phyloP scores from a whole-genome alignment of 352 stramenopile species.

The Lagenidium sp. region DNA sequence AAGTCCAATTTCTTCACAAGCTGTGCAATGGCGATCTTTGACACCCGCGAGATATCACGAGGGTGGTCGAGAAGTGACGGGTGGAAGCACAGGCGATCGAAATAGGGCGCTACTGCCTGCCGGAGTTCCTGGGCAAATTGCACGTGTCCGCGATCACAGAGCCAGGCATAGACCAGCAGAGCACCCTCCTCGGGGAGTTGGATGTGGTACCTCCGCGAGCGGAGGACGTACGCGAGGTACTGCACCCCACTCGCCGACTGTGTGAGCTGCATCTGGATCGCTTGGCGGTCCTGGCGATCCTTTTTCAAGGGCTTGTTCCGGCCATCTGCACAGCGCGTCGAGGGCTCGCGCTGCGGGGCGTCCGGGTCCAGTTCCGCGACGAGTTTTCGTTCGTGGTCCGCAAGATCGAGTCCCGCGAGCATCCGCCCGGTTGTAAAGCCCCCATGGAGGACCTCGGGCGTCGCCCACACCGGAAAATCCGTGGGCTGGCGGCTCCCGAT shows the following conservation, averaged over 20 bases:
- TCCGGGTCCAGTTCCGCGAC: background rate
- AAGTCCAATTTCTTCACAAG: background rate
- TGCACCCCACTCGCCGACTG: background rate
- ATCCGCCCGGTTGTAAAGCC: conserved; percentile 8
- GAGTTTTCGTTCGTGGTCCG: background rate
- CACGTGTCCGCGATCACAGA: conserved; percentile 1
- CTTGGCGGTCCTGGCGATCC: background rate
- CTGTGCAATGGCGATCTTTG: background rate
- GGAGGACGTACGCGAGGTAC: conserved; percentile 4
- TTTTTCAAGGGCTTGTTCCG: too few species aligned
- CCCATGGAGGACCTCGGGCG: conserved; percentile 6
- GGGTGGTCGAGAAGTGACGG: background rate
- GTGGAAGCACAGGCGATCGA: conserved; percentile 12
- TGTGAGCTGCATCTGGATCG: background rate
- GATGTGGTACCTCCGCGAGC: conserved; percentile 11
- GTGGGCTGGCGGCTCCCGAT: conserved; percentile 2
- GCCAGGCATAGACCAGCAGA: conserved; percentile 14
- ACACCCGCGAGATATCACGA: conserved; percentile 6
- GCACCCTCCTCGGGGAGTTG: conserved; percentile 10
- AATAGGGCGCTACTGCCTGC: conserved; percentile 2
- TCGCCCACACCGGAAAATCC: conserved; percentile 7
- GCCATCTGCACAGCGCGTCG: too few species aligned
- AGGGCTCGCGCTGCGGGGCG: too few species aligned
- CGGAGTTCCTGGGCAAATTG: conserved; percentile 5
- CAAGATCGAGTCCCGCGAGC: conserved; percentile 2